These are phyloP conservation scores for Pezicula carpinea DNA, from an alignment of 2,329 filamentous ascomycete genomes.

Conservation along the genomic window DNA sequence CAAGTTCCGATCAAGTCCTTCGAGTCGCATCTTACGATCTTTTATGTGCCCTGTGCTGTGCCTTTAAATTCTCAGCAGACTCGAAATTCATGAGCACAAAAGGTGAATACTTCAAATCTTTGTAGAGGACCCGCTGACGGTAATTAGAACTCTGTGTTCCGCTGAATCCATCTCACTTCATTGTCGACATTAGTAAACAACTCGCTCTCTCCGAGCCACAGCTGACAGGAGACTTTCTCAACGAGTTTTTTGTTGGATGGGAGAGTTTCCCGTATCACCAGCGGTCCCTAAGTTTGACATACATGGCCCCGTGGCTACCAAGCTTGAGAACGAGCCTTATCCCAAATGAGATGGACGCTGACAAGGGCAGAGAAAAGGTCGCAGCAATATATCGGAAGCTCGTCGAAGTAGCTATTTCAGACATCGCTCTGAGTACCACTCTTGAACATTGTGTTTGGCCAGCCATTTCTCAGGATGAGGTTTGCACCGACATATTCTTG, in stretches of 20 bases:
- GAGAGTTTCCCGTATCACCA: constrained; percentile 65
- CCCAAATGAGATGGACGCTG: constrained; percentile 54
- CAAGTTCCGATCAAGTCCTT: constrained; percentile 54
- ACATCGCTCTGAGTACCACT: constrained; percentile 52
- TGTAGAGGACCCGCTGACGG: constrained; percentile 5
- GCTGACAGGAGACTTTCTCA: constrained; percentile 63
- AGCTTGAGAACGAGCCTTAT: constrained; percentile 57
- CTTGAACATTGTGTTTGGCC: constrained; percentile 66
- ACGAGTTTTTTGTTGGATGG: constrained; percentile 71
- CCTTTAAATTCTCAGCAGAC: constrained; percentile 62
- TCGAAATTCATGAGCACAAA: constrained; percentile 57
- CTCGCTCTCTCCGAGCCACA: constrained; percentile 61
- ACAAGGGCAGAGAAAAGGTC: constrained; percentile 63
- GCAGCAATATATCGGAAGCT: constrained; percentile 60
- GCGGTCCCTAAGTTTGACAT: constrained; percentile 60
- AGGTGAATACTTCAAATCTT: constrained; percentile 35
- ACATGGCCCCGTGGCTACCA: constrained; percentile 66
- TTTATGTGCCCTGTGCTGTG: constrained; percentile 60
- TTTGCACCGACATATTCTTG: constrained; percentile 60
- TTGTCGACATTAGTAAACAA: constrained; percentile 60
- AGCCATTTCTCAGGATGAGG: constrained; percentile 58
- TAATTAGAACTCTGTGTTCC: constrained; percentile 56
- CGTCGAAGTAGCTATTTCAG: constrained; percentile 59
- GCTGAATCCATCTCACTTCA: constrained; percentile 57
- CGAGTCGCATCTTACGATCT: constrained; percentile 64